Base-by-base conservation (phyloP, 2,329 filamentous ascomycete species). In the Ciborinia camelliae region DNA sequence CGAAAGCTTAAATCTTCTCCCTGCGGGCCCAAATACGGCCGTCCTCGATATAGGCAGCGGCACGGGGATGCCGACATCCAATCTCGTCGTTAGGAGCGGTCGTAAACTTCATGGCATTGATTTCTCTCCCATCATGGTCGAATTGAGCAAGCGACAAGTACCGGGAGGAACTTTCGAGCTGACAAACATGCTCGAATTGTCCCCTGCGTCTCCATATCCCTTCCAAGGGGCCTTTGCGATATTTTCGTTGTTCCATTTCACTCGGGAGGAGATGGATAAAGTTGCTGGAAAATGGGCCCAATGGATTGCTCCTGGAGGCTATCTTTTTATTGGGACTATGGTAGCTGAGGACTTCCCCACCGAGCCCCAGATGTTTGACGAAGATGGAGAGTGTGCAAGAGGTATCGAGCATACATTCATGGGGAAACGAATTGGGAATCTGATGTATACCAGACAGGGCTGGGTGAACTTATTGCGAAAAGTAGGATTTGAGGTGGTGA, bases 1-100 rank as follows among this genome's bases (percentile, higher is more conserved):
- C n/a, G 32, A 52, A 14, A 53, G 45, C 35, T 30, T 62, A 6
- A 18, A 12, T 28, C 37, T 54, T 52, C 48, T 62, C 20, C 48
- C 32, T n/a, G 6, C 47, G 28, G 32, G 26, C 9, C 26, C 30
- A 10, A n/a, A 39, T 43, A 30, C 53, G 18, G 6, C 26, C n/a
- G 48, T 28, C 59, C 72, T 76, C 15, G 75, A 77, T 48, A 73
- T 75, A 53, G 75, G 75, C 35, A 75, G 74, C 63, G 75, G 75
- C 12, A 73, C 73, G 0, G 75, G 75, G 18, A 73, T 75, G 20
- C 68, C 75, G 28, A 72, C 71, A 5, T 47, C 69, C 9, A 64
- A 68, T 62, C 70, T 73, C 14, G 69, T 72, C 28, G 67, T 69
- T 52, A 53, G 65, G 37, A 55, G 26, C 20, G 37, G 53, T 10